Evolutionary conservation across 305 asterid genomes (phyloP).

Genomic region (Striga hermonthica): DNA sequence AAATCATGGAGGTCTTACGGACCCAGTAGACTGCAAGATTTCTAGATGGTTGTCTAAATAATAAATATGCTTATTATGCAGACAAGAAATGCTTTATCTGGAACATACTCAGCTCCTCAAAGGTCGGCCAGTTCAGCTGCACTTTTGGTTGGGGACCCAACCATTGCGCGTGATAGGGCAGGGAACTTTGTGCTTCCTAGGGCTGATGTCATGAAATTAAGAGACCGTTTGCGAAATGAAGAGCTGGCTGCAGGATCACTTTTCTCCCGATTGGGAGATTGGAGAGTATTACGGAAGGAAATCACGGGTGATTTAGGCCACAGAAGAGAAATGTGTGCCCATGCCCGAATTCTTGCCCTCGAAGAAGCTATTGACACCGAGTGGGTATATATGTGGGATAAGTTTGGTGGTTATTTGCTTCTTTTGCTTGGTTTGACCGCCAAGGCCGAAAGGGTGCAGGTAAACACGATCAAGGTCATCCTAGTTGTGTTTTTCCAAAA

Average conservation of each 20-base stretch:
- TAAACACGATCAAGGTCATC: conserved; percentile 29
- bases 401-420: conserved; percentile 97
- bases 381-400: conserved; percentile 99
- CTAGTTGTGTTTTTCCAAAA: conserved; percentile 10
- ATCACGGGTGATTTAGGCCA: conserved; percentile 77
- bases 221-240: conserved; percentile 97
- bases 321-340: conserved; percentile 98
- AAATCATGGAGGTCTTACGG: conserved; percentile 5
- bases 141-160: conserved; percentile 97
- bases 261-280: conserved; percentile 56
- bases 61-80: conserved; percentile 41
- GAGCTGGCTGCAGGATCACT: conserved; percentile 92
- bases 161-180: conserved; percentile 83
- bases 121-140: conserved; percentile 99
- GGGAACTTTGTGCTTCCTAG: conserved; percentile 99
- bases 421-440: conserved; percentile 99
- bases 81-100: conserved; percentile 96
- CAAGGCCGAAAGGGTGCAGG: conserved; percentile 99
- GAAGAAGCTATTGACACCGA: conserved; percentile 99
- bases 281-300: conserved; percentile 65
- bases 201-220: conserved; percentile 95
- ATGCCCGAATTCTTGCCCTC: conserved; percentile 93
- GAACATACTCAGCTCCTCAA: conserved; percentile 99
- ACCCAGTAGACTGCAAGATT: neutral
- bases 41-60: conserved; percentile 12